Evolutionary conservation across 352 stramenopile species (phyloP).

Genomic region (Halophytophthora batemanensis): DNA sequence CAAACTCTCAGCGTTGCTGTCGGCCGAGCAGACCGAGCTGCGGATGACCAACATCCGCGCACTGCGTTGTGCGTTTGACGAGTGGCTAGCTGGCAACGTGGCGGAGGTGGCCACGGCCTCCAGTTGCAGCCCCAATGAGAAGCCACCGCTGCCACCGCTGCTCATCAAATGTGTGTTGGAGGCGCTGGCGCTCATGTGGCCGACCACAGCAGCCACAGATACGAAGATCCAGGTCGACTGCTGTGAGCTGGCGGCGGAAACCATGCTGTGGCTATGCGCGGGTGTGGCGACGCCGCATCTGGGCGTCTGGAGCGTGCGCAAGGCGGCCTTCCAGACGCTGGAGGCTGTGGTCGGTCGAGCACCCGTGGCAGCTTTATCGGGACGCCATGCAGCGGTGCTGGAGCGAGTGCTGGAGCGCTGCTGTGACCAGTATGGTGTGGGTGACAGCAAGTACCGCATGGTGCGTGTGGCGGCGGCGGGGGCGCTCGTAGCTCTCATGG

Average conservation of each 20-base stretch:
- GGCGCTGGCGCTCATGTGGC: constrained; percentile 50
- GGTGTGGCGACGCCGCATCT: constrained; percentile 33
- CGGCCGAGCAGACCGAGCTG: constrained; percentile 18
- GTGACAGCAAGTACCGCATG: constrained; percentile 69
- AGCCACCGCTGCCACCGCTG: constrained; percentile 41
- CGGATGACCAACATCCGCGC: constrained; percentile 32
- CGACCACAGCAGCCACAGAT: constrained; percentile 1
- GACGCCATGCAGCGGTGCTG: constrained; percentile 20
- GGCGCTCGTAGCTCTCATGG: constrained; percentile 42
- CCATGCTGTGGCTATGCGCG: constrained; percentile 49
- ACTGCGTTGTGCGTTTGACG: constrained; percentile 31
- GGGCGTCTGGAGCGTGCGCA: constrained; percentile 68
- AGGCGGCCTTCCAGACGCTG: constrained; percentile 46
- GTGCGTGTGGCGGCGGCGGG: constrained; percentile 57
- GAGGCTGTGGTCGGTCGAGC: constrained; percentile 31
- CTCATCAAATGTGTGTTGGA: constrained; percentile 78
- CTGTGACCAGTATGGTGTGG: constrained; percentile 52
- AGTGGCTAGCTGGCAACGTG: constrained; percentile 28
- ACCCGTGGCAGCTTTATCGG: constrained; percentile 12
- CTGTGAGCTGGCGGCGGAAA: constrained; percentile 18
- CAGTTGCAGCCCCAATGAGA: constrained; percentile 3
- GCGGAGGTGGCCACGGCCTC: constrained; percentile 3
- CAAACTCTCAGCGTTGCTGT: constrained; percentile 37
- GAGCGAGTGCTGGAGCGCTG: constrained; percentile 39
- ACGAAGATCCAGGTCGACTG: background rate